phyloP scores from a whole-genome alignment of 306 rosid species.

The Cicer judaicum region DNA sequence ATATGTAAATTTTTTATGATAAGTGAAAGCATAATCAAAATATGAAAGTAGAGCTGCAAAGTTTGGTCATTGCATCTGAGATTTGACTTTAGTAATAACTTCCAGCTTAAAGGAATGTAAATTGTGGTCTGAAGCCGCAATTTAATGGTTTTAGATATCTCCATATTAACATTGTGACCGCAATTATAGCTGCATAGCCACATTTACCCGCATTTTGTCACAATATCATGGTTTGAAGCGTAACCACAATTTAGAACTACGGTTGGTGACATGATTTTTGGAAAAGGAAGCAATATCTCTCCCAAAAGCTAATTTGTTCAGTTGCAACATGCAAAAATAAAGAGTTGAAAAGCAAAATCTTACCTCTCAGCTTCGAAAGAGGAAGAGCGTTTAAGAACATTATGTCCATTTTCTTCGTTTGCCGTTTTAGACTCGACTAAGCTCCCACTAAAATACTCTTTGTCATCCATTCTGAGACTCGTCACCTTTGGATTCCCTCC shows the following conservation, averaged over 20 bases:
- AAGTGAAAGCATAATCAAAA: conserved; percentile 30
- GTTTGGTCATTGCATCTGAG: conserved; percentile 13
- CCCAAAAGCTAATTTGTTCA: conserved; percentile 20
- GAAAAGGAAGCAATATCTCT: conserved; percentile 28
- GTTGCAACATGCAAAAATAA: conserved; percentile 25
- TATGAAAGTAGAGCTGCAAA: conserved; percentile 17
- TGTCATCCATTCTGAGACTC: conserved; percentile 77
- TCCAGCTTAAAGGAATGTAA: too few relatives aligned
- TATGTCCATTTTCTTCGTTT: conserved; percentile 55
- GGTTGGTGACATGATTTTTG: conserved; percentile 15
- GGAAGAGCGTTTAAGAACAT: conserved; percentile 76
- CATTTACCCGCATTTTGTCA: too few relatives aligned
- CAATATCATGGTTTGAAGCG: too few relatives aligned
- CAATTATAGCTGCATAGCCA: too few relatives aligned
- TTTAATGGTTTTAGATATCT: too few relatives aligned
- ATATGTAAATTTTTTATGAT: conserved; percentile 9
- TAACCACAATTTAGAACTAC: too few relatives aligned
- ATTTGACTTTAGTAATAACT: conserved; percentile 19
- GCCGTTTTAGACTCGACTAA: conserved; percentile 68
- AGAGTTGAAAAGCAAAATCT: conserved; percentile 43
- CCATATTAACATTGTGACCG: too few relatives aligned
- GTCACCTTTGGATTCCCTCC: conserved; percentile 69
- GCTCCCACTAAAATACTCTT: conserved; percentile 91
- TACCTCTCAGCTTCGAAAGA: conserved; percentile 88
- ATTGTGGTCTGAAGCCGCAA: too few relatives aligned